These are phyloP conservation scores for Paramecium octaurelia DNA, from an alignment of 73 alveolate genomes.

Conservation along the genomic window DNA sequence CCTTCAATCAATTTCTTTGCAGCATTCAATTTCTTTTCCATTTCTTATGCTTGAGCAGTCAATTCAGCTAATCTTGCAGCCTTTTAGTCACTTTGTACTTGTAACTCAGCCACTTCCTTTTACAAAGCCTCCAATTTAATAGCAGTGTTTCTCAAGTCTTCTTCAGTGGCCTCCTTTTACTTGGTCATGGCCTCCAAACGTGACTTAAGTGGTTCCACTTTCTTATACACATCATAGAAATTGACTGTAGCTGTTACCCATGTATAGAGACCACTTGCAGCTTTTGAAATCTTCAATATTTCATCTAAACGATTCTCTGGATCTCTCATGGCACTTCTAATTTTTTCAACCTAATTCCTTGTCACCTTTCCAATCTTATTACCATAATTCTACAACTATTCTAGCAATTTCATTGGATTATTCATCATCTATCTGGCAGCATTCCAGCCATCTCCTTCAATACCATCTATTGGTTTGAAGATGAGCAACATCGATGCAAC, in stretches of 20 bases:
- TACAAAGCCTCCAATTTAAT: slow-evolving; percentile 68
- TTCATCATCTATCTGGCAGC: slow-evolving; percentile 72
- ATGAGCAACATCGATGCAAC: slow-evolving; percentile 71
- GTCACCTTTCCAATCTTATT: slow-evolving; percentile 55
- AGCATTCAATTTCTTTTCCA: slow-evolving; percentile 92
- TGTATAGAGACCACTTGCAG: slow-evolving; percentile 79
- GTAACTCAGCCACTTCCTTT: slow-evolving; percentile 74
- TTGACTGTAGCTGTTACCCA: slow-evolving; percentile 80
- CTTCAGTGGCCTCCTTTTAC: slow-evolving; percentile 70
- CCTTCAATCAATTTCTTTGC: slow-evolving; percentile 98
- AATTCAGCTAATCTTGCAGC: slow-evolving; percentile 76
- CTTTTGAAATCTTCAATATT: slow-evolving; percentile 71
- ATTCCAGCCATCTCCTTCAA: slow-evolving; percentile 80
- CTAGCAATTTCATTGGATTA: slow-evolving; percentile 68
- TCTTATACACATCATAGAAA: slow-evolving; percentile 49
- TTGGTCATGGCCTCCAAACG: slow-evolving; percentile 73
- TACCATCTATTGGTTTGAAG: slow-evolving; percentile 74
- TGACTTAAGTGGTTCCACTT: slow-evolving; percentile 62
- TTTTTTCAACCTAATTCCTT: slow-evolving; percentile 45
- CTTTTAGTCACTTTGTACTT: slow-evolving; percentile 67
- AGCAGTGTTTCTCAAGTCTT: slow-evolving; percentile 70
- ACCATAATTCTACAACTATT: slow-evolving; percentile 64
- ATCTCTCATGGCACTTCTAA: slow-evolving; percentile 30
- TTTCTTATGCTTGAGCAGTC: slow-evolving; percentile 86
- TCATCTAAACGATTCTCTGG: slow-evolving; percentile 62